Conservation (phyloP, 768 basidiomycete genomes). For the Tricholoma bakamatsutake region DNA sequence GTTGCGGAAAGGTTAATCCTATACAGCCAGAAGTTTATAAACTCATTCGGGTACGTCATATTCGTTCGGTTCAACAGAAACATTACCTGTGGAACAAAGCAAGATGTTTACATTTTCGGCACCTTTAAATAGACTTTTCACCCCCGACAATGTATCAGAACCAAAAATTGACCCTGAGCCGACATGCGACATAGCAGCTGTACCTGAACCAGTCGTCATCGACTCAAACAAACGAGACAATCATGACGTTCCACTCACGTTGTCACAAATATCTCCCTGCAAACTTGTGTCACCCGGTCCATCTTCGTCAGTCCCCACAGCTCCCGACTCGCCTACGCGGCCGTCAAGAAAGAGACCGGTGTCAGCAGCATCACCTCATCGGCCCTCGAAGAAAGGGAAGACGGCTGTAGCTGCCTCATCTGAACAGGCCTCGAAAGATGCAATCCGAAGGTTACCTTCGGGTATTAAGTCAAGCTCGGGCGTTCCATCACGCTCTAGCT, state of each 20-base stretch:
- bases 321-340: constrained; percentile 34
- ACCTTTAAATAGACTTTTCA: constrained; percentile 13
- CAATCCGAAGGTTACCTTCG: background rate
- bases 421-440: background rate
- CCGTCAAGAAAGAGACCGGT: constrained; percentile 43
- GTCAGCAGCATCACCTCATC: constrained; percentile 15
- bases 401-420: background rate
- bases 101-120: constrained; percentile 1
- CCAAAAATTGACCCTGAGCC: constrained; percentile 4
- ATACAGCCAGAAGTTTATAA: constrained; percentile 41
- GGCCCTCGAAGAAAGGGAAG: constrained; percentile 23
- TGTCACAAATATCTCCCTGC: constrained; percentile 48
- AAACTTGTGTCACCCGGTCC: constrained; percentile 14
- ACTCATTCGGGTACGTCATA: constrained; percentile 38
- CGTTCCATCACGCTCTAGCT: background rate
- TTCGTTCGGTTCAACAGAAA: constrained; percentile 10
- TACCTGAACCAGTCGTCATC: constrained; percentile 5
- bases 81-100: constrained; percentile 3
- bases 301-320: constrained; percentile 7
- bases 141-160: background rate
- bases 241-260: constrained; percentile 27
- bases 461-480: constrained; percentile 8
- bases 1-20: constrained; percentile 44
- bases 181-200: constrained; percentile 2
- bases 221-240: constrained; percentile 3